These are phyloP conservation scores for Metahyphopichia silvanorum DNA, from an alignment of 805 yeast species.

Conservation along the genomic window DNA sequence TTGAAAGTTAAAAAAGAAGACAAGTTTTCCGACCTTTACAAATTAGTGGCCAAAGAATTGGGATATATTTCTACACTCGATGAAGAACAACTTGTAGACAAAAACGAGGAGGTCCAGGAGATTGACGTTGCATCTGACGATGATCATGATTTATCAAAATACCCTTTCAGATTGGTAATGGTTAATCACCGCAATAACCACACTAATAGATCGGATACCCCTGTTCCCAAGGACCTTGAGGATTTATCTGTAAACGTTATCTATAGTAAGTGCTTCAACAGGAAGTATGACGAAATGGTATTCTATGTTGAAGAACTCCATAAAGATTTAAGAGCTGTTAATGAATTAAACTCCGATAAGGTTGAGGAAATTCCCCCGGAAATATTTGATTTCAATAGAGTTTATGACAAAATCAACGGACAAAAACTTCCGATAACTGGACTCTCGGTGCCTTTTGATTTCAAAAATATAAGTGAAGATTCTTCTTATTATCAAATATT, in stretches of 20 bases:
- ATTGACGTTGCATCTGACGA: constrained; percentile 1
- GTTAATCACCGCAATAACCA: constrained; percentile 67
- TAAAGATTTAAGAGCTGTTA: constrained; percentile 35
- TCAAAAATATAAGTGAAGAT: constrained; percentile 14
- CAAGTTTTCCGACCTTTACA: constrained; percentile 48
- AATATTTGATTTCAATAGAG: constrained; percentile 20
- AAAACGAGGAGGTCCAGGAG: neutral
- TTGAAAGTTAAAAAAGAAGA: constrained; percentile 57
- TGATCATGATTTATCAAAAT: constrained; percentile 3
- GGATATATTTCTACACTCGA: constrained; percentile 28
- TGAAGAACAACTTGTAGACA: constrained; percentile 2
- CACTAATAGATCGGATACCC: constrained; percentile 59
- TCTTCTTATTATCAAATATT: constrained; percentile 32
- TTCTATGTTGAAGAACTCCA: constrained; percentile 64
- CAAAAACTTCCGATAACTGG: constrained; percentile 4
- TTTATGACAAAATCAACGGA: constrained; percentile 14
- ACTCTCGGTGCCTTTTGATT: constrained; percentile 3
- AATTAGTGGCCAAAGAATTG: constrained; percentile 44
- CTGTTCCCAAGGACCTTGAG: constrained; percentile 22
- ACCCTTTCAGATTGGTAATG: constrained; percentile 57
- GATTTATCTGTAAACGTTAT: constrained; percentile 50
- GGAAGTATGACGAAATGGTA: constrained; percentile 48
- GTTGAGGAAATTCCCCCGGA: constrained; percentile 12
- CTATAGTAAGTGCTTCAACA: constrained; percentile 42
- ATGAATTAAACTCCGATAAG: constrained; percentile 12